A percentile compares a stretch with the other conserved stretches of the same genome.
These are phyloP conservation scores for Viola odorata DNA, from an alignment of 345 rosid genomes.

Conservation along the genomic window DNA sequence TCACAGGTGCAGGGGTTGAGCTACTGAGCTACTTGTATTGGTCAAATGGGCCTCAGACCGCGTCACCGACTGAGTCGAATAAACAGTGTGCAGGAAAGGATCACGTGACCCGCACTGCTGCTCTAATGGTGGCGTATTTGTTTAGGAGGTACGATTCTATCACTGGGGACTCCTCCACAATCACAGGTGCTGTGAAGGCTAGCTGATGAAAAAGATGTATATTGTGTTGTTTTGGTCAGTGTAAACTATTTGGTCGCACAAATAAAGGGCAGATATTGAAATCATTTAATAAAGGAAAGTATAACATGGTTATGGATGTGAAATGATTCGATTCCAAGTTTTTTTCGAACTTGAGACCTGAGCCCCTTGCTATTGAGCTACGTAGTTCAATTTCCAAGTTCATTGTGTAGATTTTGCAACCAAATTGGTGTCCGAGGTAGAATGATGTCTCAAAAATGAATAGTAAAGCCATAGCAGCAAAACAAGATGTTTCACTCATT, in stretches of 20 bases:
- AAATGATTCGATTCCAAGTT: not conserved
- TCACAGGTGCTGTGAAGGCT: constrained; percentile 54
- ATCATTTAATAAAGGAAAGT: not conserved
- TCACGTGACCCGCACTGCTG: constrained; percentile 44
- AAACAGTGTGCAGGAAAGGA: constrained; percentile 88
- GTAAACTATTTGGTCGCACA: not conserved
- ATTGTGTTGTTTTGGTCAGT: not conserved
- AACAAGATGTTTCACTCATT: not conserved
- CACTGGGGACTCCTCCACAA: constrained; percentile 31
- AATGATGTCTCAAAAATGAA: not conserved
- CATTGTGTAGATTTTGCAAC: not conserved
- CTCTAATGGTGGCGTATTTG: constrained; percentile 51
- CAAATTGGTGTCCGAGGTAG: not conserved
- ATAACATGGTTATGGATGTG: not conserved
- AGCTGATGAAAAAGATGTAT: constrained; percentile 3
- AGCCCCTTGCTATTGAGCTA: too few species aligned
- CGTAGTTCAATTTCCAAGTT: not conserved
- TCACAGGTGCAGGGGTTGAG: constrained; percentile 39
- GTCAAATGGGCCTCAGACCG: constrained; percentile 92
- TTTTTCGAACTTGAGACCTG: too few species aligned
- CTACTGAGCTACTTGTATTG: constrained; percentile 56
- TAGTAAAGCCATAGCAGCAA: not conserved
- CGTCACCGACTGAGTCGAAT: constrained; percentile 49
- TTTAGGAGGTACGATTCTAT: constrained; percentile 58
- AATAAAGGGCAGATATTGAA: not conserved